A percentile compares a stretch with the other conserved stretches of the same genome.
Evolutionary conservation across 306 rosid genomes (phyloP).

Genomic region (Gleditsia sinensis): DNA sequence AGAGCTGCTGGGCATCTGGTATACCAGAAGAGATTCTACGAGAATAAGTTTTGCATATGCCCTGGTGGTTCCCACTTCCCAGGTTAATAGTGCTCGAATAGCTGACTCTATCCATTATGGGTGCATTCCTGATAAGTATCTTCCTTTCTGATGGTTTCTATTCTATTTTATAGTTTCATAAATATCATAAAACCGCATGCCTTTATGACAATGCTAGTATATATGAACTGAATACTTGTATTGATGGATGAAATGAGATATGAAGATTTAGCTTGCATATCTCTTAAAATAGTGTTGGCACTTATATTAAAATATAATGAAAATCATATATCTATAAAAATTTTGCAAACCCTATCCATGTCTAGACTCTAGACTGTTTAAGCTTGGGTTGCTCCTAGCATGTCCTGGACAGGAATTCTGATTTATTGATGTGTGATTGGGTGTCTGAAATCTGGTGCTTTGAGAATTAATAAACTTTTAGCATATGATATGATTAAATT

Average conservation of each 20-base stretch:
- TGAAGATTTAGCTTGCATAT: slow-evolving; percentile 10
- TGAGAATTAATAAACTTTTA: background rate
- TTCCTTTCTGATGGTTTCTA: background rate
- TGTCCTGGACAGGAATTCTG: slow-evolving; percentile 4
- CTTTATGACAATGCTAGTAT: slow-evolving; percentile 5
- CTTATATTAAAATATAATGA: background rate
- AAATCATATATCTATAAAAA: background rate
- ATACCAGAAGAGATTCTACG: slow-evolving; percentile 88
- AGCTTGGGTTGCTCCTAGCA: slow-evolving; percentile 8
- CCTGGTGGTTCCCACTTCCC: slow-evolving; percentile 99
- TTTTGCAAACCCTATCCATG: slow-evolving; percentile 10
- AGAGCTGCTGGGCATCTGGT: slow-evolving; percentile 82
- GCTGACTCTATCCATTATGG: slow-evolving; percentile 96
- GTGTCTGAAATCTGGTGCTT: slow-evolving; percentile 16
- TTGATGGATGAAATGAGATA: slow-evolving; percentile 13
- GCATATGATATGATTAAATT: slow-evolving; percentile 2
- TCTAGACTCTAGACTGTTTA: too few species aligned
- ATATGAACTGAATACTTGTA: background rate
- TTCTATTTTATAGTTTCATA: slow-evolving; percentile 19
- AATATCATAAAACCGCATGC: background rate
- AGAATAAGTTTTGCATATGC: slow-evolving; percentile 87
- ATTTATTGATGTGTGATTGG: slow-evolving; percentile 11
- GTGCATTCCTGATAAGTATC: slow-evolving; percentile 84
- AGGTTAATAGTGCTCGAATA: slow-evolving; percentile 97
- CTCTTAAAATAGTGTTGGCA: slow-evolving; percentile 10